A percentile compares a stretch with the other conserved stretches of the same genome.
phyloP scores from a whole-genome alignment of 2,329 filamentous ascomycete species.

The Penicillium sp. region DNA sequence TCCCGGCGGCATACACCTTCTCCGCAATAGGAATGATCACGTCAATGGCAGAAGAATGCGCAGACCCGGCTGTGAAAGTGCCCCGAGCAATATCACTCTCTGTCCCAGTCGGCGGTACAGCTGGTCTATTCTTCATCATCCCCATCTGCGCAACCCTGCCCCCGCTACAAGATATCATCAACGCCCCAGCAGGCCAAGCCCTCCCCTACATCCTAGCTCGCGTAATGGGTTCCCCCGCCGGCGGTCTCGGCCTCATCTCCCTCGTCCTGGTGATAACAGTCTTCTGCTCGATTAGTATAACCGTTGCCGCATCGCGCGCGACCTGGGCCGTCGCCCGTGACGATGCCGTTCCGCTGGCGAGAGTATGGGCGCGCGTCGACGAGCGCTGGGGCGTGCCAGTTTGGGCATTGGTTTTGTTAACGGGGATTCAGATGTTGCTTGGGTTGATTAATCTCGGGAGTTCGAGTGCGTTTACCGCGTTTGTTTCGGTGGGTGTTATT shows the following conservation, averaged over 20 bases:
- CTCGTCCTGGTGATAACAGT: constrained; percentile 53
- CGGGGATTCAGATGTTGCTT: constrained; percentile 50
- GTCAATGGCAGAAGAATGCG: constrained; percentile 61
- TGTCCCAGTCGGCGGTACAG: constrained; percentile 54
- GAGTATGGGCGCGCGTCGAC: constrained; percentile 40
- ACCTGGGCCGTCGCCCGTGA: constrained; percentile 52
- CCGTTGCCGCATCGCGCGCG: constrained; percentile 50
- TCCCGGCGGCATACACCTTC: constrained; percentile 60
- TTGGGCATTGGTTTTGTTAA: constrained; percentile 45
- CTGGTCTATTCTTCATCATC: constrained; percentile 57
- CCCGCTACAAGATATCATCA: constrained; percentile 44
- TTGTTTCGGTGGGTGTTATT: constrained; percentile 57
- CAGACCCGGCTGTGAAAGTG: constrained; percentile 53
- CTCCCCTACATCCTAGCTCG: constrained; percentile 53
- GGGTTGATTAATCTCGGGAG: constrained; percentile 51
- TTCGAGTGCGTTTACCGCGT: constrained; percentile 51
- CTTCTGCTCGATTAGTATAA: constrained; percentile 57
- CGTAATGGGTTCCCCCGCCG: constrained; percentile 52
- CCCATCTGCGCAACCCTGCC: constrained; percentile 46
- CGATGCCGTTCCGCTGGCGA: constrained; percentile 44
- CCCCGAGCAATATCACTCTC: constrained; percentile 54
- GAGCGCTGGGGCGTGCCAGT: constrained; percentile 42
- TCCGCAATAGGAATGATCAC: constrained; percentile 63
- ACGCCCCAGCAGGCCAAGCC: constrained; percentile 49
- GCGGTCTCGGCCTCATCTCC: constrained; percentile 51